Base-by-base conservation (phyloP, 768 basidiomycete genomes). In the Macrolepiota fuliginosa region DNA sequence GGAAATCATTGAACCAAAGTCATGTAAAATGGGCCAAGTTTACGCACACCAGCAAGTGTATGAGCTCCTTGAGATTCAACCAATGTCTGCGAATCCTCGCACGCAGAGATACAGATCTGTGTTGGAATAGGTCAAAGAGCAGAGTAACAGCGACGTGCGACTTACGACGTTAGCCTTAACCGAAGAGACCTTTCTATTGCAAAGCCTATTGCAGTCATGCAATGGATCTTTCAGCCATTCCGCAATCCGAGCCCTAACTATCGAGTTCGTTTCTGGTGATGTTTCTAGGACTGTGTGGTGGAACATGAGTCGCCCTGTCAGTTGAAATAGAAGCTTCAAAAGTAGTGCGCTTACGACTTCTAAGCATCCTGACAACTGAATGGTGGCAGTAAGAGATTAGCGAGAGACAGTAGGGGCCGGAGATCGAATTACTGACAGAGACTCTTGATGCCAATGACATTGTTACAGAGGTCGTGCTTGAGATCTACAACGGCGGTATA, bases 41-140 rank as follows among this genome's bases (percentile, higher is more conserved):
- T 17, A 56, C 54, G 6, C 15, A 56, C 54, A 3, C 40, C 54
- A 10, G 24, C 54, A 3, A 56, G 19, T 25, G 40, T 56, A 13
- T 45, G 29, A 7, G 7, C n/a, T 2, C 27, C 40, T 4, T 5
- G 24, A 56, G 15, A 3, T 27, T 56, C 40, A 25, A 45, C 11
- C 9, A 56, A 15, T 2, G 15, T 32, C 13, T 63, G 62, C 11
- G 62, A 63, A 27, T 66, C 65, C 13, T 54, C 56, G 36, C 62
- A 63, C 4, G 65, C 62, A 2, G 65, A 66, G 9, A 66, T 61
- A 42, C 62, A 66, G 22, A 63, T 51, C 65, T 66, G 49, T 11
- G 36, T 24, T 12, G 13, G 19, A 27, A 35, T 24, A 0, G 9
- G 13, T n/a, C 24, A 9, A 42, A 46, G 29, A 7, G 15, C 12